A percentile compares a stretch with the other conserved stretches of the same genome.
Conservation (phyloP, 1,284 basidiomycete genomes). For the Volvariella surrecta region DNA sequence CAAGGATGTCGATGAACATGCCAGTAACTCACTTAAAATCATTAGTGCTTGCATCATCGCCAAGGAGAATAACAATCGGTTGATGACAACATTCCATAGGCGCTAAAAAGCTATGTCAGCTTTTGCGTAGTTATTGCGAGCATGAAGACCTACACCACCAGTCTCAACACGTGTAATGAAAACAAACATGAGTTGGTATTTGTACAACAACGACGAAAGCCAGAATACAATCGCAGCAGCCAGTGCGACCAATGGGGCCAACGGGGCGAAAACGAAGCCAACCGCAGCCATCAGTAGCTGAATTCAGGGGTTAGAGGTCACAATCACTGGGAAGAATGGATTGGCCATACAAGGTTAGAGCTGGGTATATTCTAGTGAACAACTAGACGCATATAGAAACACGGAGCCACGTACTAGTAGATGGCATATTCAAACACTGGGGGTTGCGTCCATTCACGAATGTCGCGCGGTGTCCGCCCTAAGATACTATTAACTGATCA, state of each 20-base stretch:
- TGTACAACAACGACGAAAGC: constrained; percentile 77
- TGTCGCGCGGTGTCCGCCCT: constrained; percentile 92
- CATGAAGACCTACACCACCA: constrained; percentile 64
- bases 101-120: constrained; percentile 39
- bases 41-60: constrained; percentile 82
- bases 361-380: neutral
- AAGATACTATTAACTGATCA: constrained; percentile 47
- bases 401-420: constrained; percentile 64
- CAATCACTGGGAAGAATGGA: neutral
- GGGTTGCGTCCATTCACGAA: constrained; percentile 94
- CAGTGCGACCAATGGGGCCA: constrained; percentile 82
- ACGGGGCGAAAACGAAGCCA: constrained; percentile 83
- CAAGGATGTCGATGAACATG: neutral
- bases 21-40: constrained; percentile 64
- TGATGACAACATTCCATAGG: constrained; percentile 88
- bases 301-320: neutral
- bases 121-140: constrained; percentile 1
- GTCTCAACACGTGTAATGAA: constrained; percentile 83
- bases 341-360: constrained; percentile 1
- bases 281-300: constrained; percentile 84
- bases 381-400: neutral
- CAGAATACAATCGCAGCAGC: constrained; percentile 78
- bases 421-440: constrained; percentile 88
- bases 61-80: constrained; percentile 69
- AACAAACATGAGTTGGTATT: constrained; percentile 92